Base-by-base conservation (phyloP, 1,139 yeast species). In the Suhomyces kunorum region DNA sequence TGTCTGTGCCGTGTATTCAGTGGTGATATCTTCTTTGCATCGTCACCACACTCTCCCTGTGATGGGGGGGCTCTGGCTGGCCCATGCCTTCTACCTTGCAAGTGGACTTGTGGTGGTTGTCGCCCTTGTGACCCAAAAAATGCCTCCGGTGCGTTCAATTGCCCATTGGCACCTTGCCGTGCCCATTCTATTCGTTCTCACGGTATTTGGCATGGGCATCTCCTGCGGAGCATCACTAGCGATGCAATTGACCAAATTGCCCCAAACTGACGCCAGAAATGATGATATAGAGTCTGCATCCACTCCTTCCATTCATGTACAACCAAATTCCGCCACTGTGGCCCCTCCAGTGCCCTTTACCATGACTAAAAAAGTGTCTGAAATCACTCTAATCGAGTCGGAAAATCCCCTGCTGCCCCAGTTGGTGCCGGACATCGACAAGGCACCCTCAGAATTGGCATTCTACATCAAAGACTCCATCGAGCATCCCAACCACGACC, bases 71-170 rank as follows among this genome's bases (percentile, higher is more conserved):
- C 16, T 8, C 13, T 27, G 14, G 15, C 22, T 31, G 27, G 27
- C 8, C 19, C 18, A 52, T 6, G 16, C 44, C 5, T 51, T 55
- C 31, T 49, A 58, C 42, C 38, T 52, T 26, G 51, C 50, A 28
- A 44, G 53, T 6, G 63, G 63, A 3, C 48, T 55, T 18, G 28
- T 55, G 32, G 41, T 56, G 23, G 44, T 53, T n/a, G 45, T 54
- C 7, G 39, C 41, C 30, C 39, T 55, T 13, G 45, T 53, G 22
- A 42, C 43, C 23, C 39, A 39, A 4, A 33, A n/a, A 23, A 33
- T 24, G 24, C 35, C 13, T 30, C 14, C 14, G 15, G 16, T 14
- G 15, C 23, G 23, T 33, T 16, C 41, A 37, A 26, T 32, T 20
- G 9, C 19, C 34, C 44, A 27, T 12, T 45, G 50, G 48, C 39